Percentiles rank a stretch among this genome's conserved stretches.
Evolutionary conservation across 495 filamentous ascomycete species (phyloP).

Genomic region (Acidomyces sp.): DNA sequence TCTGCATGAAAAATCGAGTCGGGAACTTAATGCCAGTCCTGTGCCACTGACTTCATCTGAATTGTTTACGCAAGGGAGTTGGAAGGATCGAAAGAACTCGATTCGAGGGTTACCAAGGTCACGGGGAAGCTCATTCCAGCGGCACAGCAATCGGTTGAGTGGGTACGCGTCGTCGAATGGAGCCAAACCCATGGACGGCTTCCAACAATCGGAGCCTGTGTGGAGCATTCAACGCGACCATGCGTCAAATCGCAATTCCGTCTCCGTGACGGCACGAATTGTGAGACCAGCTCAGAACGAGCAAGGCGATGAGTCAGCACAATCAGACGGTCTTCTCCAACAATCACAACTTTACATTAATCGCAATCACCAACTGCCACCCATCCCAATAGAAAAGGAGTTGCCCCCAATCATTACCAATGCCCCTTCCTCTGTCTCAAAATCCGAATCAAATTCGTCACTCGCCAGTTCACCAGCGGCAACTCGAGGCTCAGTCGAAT

Average conservation of each 20-base stretch:
- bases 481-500: constrained; percentile 26
- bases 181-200: neutral
- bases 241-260: constrained; percentile 42
- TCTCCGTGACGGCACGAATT: constrained; percentile 72
- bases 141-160: constrained; percentile 10
- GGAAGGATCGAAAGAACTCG: constrained; percentile 5
- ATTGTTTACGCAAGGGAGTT: neutral
- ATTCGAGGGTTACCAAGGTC: constrained; percentile 6
- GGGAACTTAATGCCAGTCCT: neutral
- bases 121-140: constrained; percentile 2
- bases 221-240: constrained; percentile 16
- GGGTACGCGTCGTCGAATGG: neutral
- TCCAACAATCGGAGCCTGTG: neutral
- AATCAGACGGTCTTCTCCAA: constrained; percentile 45
- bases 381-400: constrained; percentile 13
- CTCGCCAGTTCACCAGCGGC: constrained; percentile 31
- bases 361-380: constrained; percentile 39
- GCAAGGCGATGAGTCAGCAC: constrained; percentile 25
- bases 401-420: constrained; percentile 4
- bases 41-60: constrained; percentile 1
- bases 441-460: constrained; percentile 18
- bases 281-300: constrained; percentile 35
- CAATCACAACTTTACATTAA: constrained; percentile 62
- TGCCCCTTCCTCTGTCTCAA: neutral
- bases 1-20: no score